A percentile compares a stretch with the other conserved stretches of the same genome.
phyloP scores from a whole-genome alignment of 2,329 filamentous ascomycete genomes.

The Ceratocystis destructans region DNA sequence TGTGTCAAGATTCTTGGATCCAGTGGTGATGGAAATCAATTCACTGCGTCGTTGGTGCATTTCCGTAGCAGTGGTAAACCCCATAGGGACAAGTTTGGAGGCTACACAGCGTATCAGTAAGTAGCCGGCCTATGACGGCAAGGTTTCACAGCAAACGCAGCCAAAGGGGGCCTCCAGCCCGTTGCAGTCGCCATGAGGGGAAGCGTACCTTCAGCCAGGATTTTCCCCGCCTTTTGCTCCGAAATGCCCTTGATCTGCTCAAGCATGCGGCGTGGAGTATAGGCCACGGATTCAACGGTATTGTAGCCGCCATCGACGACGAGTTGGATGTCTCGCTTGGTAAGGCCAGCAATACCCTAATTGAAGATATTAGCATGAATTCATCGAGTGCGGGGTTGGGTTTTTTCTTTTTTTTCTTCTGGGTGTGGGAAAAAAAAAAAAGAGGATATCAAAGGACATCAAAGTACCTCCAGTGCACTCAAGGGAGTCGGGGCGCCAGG shows the following conservation, averaged over 20 bases:
- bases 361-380: background rate
- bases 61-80: constrained; percentile 95
- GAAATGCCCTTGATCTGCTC: constrained; percentile 98
- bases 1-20: constrained; percentile 93
- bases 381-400: background rate
- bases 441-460: constrained; percentile 21
- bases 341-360: constrained; percentile 74
- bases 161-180: background rate
- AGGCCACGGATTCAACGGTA: constrained; percentile 90
- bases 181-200: constrained; percentile 19
- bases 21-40: constrained; percentile 93
- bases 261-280: constrained; percentile 67
- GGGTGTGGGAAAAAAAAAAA: background rate
- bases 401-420: background rate
- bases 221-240: constrained; percentile 86
- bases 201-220: constrained; percentile 66
- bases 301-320: constrained; percentile 86
- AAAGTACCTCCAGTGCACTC: constrained; percentile 61
- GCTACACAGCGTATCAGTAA: constrained; percentile 37
- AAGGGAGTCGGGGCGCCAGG: constrained; percentile 92
- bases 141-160: background rate
- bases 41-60: constrained; percentile 97
- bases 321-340: constrained; percentile 89
- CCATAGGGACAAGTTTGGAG: constrained; percentile 94
- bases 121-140: background rate